A percentile compares a stretch with the other conserved stretches of the same genome.
Evolutionary conservation across 2,329 filamentous ascomycete genomes (phyloP).

Genomic region (Claviceps sp.): DNA sequence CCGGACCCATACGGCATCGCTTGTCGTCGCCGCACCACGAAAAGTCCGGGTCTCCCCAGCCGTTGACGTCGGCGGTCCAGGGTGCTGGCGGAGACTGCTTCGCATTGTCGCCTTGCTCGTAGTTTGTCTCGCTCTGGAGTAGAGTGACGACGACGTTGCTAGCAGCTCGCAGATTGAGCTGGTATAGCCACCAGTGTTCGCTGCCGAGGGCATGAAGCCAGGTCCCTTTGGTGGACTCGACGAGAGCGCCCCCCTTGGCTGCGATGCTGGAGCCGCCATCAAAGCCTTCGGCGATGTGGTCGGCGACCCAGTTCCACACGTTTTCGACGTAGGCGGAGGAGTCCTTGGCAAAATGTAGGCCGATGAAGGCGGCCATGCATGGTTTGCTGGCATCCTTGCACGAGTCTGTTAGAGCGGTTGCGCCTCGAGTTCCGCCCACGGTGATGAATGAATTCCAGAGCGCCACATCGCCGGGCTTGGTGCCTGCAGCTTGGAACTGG

Average conservation of each 20-base stretch:
- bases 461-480: constrained; percentile 33
- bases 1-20: constrained; percentile 29
- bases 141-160: constrained; percentile 35
- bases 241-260: constrained; percentile 32
- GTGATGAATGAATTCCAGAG: constrained; percentile 33
- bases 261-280: constrained; percentile 32
- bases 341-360: constrained; percentile 32
- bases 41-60: constrained; percentile 30
- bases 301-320: constrained; percentile 28
- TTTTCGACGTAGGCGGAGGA: constrained; percentile 14
- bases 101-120: constrained; percentile 20
- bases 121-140: constrained; percentile 41
- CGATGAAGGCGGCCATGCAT: constrained; percentile 33
- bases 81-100: constrained; percentile 22
- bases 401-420: constrained; percentile 22
- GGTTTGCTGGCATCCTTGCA: constrained; percentile 19
- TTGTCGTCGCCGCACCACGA: constrained; percentile 24
- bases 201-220: constrained; percentile 35
- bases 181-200: constrained; percentile 46
- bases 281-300: constrained; percentile 32
- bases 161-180: constrained; percentile 38
- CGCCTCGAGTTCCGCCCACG: constrained; percentile 29
- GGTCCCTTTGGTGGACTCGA: constrained; percentile 32
- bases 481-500: constrained; percentile 24
- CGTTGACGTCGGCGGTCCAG: constrained; percentile 21